Percentiles rank a stretch among this genome's conserved stretches.
Evolutionary conservation across 768 basidiomycete genomes (phyloP).

Genomic region (Pluteus cervinus): DNA sequence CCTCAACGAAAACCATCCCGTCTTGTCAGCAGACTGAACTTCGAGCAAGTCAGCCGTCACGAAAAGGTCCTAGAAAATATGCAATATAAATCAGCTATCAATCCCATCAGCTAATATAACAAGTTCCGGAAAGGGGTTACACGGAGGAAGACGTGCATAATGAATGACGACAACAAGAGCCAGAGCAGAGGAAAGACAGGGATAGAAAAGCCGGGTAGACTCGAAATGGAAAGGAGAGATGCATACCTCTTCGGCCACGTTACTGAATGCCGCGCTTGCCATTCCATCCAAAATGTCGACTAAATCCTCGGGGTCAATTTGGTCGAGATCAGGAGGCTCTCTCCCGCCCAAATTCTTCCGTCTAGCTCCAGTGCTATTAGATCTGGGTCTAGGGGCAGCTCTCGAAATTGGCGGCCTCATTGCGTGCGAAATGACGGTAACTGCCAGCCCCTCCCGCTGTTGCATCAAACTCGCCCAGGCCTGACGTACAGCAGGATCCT

Average conservation of each 20-base stretch:
- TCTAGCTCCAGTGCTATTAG: constrained; percentile 20
- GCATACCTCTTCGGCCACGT: constrained; percentile 70
- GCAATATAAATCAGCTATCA: constrained; percentile 1
- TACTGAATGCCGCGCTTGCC: constrained; percentile 68
- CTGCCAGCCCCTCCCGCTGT: constrained; percentile 32
- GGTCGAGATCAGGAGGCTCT: constrained; percentile 59
- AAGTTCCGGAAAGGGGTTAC: too few relatives aligned
- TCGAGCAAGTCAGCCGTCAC: constrained; percentile 74
- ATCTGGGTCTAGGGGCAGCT: constrained; percentile 11
- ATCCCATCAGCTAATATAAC: too few relatives aligned
- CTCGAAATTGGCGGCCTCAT: constrained; percentile 44
- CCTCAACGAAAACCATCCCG: constrained; percentile 67
- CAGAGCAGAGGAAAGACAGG: constrained; percentile 1
- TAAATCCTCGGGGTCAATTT: constrained; percentile 58
- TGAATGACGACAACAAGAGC: too few relatives aligned
- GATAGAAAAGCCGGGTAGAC: constrained; percentile 4
- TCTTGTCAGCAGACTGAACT: constrained; percentile 72
- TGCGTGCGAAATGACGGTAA: constrained; percentile 48
- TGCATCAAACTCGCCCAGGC: constrained; percentile 41
- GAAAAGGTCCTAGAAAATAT: constrained; percentile 58
- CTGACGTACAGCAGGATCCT: constrained; percentile 38
- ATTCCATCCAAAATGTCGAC: constrained; percentile 78
- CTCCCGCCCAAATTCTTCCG: constrained; percentile 31
- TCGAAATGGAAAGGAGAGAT: constrained; percentile 1
- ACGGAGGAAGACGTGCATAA: too few relatives aligned